phyloP scores from a whole-genome alignment of 768 basidiomycete genomes.

The Tricholoma terreum region DNA sequence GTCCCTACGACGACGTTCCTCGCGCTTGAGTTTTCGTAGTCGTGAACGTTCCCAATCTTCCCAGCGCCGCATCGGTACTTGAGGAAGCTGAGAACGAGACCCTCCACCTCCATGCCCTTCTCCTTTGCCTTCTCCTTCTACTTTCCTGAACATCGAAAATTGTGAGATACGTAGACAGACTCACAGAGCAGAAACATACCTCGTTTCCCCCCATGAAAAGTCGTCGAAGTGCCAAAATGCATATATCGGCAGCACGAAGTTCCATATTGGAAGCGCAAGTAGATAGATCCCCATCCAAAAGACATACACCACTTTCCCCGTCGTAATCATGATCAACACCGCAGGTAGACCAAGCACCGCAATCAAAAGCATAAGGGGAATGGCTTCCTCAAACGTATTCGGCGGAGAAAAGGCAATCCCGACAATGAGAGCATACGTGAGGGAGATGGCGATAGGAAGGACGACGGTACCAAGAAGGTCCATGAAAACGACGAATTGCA shows the following conservation, averaged over 20 bases:
- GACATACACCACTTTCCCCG: conserved; percentile 91
- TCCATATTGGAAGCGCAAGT: conserved; percentile 91
- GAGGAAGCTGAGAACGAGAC: conserved; percentile 46
- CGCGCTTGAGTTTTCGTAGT: conserved; percentile 84
- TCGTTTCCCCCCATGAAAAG: conserved; percentile 99
- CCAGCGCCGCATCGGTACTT: conserved; percentile 95
- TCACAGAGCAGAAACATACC: conserved; percentile 45
- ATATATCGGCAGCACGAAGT: conserved; percentile 90
- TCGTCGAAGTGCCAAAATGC: conserved; percentile 99
- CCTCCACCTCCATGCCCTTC: conserved; percentile 74
- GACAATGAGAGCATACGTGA: conserved; percentile 88
- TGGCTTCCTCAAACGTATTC: conserved; percentile 83
- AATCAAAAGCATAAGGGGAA: conserved; percentile 84
- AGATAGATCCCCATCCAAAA: conserved; percentile 99
- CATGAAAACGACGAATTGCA: conserved; percentile 99
- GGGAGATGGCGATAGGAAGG: conserved; percentile 86
- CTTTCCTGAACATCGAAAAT: conserved; percentile 59
- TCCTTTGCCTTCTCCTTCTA: conserved; percentile 84
- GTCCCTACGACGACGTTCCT: conserved; percentile 77
- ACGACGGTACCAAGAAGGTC: conserved; percentile 90
- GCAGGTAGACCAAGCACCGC: conserved; percentile 94
- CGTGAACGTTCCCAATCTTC: conserved; percentile 99
- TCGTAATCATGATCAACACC: conserved; percentile 89
- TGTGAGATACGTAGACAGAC: conserved; percentile 9
- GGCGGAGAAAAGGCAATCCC: conserved; percentile 81